Conservation (phyloP, 1,139 yeast species). For the Blastobotrys malaysiensis region DNA sequence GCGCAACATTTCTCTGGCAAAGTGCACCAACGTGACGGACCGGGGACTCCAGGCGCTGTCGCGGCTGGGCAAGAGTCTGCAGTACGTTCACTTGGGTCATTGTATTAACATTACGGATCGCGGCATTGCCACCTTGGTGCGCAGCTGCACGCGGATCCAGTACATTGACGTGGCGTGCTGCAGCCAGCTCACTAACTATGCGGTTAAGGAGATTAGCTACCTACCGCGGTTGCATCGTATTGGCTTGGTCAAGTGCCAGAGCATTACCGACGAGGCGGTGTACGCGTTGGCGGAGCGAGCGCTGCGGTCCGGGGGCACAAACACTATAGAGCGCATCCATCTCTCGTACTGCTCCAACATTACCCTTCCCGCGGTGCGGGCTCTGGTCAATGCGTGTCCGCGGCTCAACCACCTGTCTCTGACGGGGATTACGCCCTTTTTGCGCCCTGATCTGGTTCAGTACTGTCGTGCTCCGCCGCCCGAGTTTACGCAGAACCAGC, state of each 20-base stretch:
- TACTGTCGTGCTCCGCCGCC: conserved; percentile 95
- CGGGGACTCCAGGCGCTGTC: conserved; percentile 68
- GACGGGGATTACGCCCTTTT: conserved; percentile 87
- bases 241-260: conserved; percentile 86
- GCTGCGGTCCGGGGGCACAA: conserved; percentile 26
- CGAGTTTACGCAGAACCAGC: conserved; percentile 85
- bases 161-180: conserved; percentile 96
- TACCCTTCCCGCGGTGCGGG: conserved; percentile 41
- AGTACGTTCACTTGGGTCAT: conserved; percentile 90
- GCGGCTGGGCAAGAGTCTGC: conserved; percentile 72
- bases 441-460: conserved; percentile 76
- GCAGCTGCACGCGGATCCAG: conserved; percentile 78
- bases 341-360: conserved; percentile 84
- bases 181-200: conserved; percentile 78
- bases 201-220: conserved; percentile 70
- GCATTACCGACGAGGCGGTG: conserved; percentile 84
- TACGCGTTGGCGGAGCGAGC: conserved; percentile 62
- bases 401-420: conserved; percentile 81
- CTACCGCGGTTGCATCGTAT: conserved; percentile 82
- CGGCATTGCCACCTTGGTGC: conserved; percentile 72
- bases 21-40: conserved; percentile 86
- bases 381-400: conserved; percentile 74
- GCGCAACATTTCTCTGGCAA: conserved; percentile 82
- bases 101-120: conserved; percentile 86
- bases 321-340: conserved; percentile 84